Evolutionary conservation across 371 early-diverging fungal genomes (phyloP).

Genomic region (Circinella umbellata): DNA sequence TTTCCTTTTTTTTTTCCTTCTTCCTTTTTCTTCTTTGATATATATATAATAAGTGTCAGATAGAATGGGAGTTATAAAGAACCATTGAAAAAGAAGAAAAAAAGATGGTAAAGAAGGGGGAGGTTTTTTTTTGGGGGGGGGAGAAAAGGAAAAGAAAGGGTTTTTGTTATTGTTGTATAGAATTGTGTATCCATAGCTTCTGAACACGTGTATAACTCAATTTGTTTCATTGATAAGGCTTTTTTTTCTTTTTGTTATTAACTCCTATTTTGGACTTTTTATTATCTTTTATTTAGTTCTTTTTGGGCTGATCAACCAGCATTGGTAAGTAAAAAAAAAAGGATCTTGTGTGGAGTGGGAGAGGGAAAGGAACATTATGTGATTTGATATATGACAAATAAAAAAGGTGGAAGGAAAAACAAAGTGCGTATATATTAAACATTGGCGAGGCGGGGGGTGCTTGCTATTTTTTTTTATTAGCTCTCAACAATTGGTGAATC

Average conservation of each 20-base stretch:
- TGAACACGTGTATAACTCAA: conserved; percentile 5
- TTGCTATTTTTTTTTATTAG: conserved; percentile 4
- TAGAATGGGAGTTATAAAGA: no score
- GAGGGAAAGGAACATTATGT: not conserved
- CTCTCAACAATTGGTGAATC: conserved; percentile 62
- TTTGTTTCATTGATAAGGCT: conserved; percentile 1
- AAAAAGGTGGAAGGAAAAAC: not conserved
- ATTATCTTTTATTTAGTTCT: conserved; percentile 31
- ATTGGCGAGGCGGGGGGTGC: not conserved
- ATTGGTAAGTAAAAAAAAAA: conserved; percentile 32
- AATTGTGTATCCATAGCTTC: no score
- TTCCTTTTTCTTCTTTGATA: no score
- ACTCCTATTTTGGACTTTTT: conserved; percentile 1
- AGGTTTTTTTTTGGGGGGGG: no score
- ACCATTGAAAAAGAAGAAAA: no score
- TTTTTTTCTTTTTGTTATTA: not conserved
- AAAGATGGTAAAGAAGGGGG: no score
- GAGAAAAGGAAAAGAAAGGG: no score
- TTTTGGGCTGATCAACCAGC: conserved; percentile 55
- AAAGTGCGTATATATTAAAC: not conserved
- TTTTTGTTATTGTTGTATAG: no score
- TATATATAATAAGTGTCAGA: no score
- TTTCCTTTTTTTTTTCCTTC: no score
- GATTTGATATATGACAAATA: not conserved
- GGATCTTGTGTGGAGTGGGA: not conserved